Evolutionary conservation across 768 basidiomycete species (phyloP).

Genomic region (Naematelia encephala): DNA sequence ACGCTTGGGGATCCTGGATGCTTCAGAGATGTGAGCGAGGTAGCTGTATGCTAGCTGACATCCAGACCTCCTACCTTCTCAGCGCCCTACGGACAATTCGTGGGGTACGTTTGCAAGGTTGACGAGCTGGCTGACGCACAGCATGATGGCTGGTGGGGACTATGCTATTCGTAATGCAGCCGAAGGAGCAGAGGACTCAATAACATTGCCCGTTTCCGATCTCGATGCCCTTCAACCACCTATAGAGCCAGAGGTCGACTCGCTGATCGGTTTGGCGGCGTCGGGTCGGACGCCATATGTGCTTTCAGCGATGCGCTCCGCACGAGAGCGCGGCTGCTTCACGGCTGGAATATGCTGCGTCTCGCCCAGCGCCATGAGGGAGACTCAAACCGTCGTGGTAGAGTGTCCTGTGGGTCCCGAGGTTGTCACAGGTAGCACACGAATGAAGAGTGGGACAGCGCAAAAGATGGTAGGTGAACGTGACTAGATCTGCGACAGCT

Average conservation of each 20-base stretch:
- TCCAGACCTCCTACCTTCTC: slow-evolving; percentile 13
- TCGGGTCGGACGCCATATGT: slow-evolving; percentile 14
- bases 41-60: background rate
- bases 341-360: slow-evolving; percentile 8
- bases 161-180: slow-evolving; percentile 10
- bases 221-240: slow-evolving; percentile 4
- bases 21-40: slow-evolving; percentile 9
- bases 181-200: slow-evolving; percentile 12
- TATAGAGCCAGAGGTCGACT: background rate
- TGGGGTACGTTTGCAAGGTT: too few relatives aligned
- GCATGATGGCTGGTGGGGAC: slow-evolving; percentile 10
- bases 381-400: slow-evolving; percentile 8
- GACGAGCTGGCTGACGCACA: too few relatives aligned
- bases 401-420: slow-evolving; percentile 10
- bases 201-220: background rate
- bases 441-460: slow-evolving; percentile 12
- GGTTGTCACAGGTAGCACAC: slow-evolving; percentile 14
- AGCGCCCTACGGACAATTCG: slow-evolving; percentile 1
- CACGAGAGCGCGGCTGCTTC: slow-evolving; percentile 3
- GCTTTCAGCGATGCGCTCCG: background rate
- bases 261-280: slow-evolving; percentile 12
- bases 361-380: slow-evolving; percentile 3
- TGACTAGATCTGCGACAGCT: too few relatives aligned
- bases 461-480: too few relatives aligned
- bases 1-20: slow-evolving; percentile 8